These are phyloP conservation scores for Cicer pinnatifidum DNA, from an alignment of 306 rosid species.

Conservation along the genomic window DNA sequence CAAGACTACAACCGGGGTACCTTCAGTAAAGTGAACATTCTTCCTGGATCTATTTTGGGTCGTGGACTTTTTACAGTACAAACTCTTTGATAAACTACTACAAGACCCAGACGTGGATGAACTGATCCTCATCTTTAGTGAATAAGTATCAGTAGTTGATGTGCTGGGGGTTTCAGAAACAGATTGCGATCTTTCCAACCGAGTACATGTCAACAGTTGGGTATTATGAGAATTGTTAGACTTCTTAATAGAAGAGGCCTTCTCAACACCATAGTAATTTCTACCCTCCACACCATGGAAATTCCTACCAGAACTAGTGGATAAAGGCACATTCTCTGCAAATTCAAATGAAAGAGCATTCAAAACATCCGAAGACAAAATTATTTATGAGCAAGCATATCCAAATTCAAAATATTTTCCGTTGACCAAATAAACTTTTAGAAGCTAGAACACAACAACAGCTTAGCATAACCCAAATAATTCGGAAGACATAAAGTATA, in stretches of 20 bases:
- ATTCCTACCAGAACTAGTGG: constrained; percentile 52
- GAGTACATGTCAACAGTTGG: constrained; percentile 47
- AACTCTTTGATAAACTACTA: constrained; percentile 65
- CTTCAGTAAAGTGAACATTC: constrained; percentile 50
- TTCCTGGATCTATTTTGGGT: constrained; percentile 52
- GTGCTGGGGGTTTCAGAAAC: constrained; percentile 74
- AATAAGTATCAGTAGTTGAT: constrained; percentile 60
- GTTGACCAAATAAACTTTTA: constrained; percentile 28
- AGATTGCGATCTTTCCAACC: constrained; percentile 53
- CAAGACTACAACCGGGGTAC: constrained; percentile 48
- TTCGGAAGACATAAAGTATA: constrained; percentile 18
- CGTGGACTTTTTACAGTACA: constrained; percentile 44
- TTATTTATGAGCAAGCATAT: constrained; percentile 29
- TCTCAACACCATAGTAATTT: constrained; percentile 45
- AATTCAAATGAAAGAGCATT: constrained; percentile 42
- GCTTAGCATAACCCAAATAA: constrained; percentile 27
- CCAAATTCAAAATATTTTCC: constrained; percentile 23
- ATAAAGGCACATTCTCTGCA: constrained; percentile 52
- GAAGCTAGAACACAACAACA: constrained; percentile 20
- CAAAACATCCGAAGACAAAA: constrained; percentile 37
- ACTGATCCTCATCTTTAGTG: constrained; percentile 62
- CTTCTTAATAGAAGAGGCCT: constrained; percentile 55
- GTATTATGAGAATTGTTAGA: constrained; percentile 49
- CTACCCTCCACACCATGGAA: constrained; percentile 43
- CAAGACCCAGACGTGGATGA: constrained; percentile 68